Percentiles rank a stretch among this genome's conserved stretches.
These are phyloP conservation scores for Calonectria naviculata DNA, from an alignment of 2,329 filamentous ascomycete genomes.

Conservation along the genomic window DNA sequence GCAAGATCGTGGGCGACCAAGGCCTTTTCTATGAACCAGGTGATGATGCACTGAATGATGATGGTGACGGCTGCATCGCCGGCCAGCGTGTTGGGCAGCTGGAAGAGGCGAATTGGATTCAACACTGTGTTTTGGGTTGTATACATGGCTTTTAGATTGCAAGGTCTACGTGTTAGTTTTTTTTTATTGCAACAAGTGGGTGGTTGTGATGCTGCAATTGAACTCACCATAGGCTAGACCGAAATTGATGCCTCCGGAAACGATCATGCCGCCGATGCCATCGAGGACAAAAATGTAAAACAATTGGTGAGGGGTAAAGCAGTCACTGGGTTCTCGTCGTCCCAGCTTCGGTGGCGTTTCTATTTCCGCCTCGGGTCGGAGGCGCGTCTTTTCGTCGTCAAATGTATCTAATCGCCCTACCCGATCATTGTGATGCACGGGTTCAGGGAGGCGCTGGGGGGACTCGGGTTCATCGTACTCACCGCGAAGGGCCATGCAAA, in stretches of 20 bases:
- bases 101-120: constrained; percentile 58
- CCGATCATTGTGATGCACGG: neutral
- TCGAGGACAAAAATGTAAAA: constrained; percentile 62
- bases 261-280: constrained; percentile 57
- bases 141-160: constrained; percentile 56
- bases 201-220: neutral
- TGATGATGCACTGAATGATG: constrained; percentile 61
- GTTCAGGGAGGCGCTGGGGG: neutral
- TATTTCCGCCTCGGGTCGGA: neutral
- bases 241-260: constrained; percentile 64
- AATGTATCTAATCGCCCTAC: neutral
- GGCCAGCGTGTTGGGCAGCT: constrained; percentile 62
- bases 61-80: constrained; percentile 61
- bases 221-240: constrained; percentile 60
- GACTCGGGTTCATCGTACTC: constrained; percentile 37
- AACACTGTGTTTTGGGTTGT: constrained; percentile 47
- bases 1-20: constrained; percentile 61
- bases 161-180: neutral
- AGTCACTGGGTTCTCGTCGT: constrained; percentile 50
- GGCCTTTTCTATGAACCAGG: constrained; percentile 61
- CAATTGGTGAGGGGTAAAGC: constrained; percentile 55
- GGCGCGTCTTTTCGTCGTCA: neutral
- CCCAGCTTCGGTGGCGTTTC: constrained; percentile 11
- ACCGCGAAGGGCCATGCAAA: constrained; percentile 52
- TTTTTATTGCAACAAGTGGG: neutral